Percentiles rank a stretch among this genome's conserved stretches.
These are phyloP conservation scores for Colletotrichum ledebouriae DNA, from an alignment of 2,329 filamentous ascomycete species.

Conservation along the genomic window DNA sequence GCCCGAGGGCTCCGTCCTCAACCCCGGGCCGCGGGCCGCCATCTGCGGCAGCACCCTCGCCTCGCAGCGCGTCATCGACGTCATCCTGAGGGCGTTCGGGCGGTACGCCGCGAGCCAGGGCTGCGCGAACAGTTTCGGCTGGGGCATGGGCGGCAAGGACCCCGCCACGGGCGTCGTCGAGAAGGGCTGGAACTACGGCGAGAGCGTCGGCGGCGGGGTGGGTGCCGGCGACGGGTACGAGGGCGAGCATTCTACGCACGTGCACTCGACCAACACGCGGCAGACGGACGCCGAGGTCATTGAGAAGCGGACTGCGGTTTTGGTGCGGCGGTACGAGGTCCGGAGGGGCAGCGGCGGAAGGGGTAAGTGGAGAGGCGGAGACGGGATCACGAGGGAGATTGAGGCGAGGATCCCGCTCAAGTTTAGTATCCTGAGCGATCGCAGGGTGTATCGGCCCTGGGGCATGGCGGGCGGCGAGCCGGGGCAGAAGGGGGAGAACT, in stretches of 20 bases:
- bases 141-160: conserved; percentile 51
- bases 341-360: conserved; percentile 48
- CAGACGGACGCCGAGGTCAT: conserved; percentile 52
- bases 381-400: conserved; percentile 53
- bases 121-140: conserved; percentile 52
- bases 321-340: conserved; percentile 51
- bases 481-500: conserved; percentile 48
- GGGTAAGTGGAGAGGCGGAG: conserved; percentile 50
- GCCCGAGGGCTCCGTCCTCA: conserved; percentile 51
- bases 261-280: conserved; percentile 52
- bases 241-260: conserved; percentile 49
- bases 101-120: conserved; percentile 48
- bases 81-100: conserved; percentile 50
- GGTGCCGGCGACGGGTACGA: conserved; percentile 50
- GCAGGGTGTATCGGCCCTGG: conserved; percentile 52
- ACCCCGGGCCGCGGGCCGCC: conserved; percentile 51
- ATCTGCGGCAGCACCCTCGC: conserved; percentile 72
- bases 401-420: conserved; percentile 51
- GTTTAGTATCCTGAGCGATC: conserved; percentile 53
- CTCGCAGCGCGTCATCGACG: conserved; percentile 52
- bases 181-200: conserved; percentile 49
- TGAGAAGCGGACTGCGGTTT: conserved; percentile 52
- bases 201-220: conserved; percentile 52
- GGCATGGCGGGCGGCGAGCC: conserved; percentile 51
- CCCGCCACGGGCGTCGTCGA: conserved; percentile 44